Conservation (phyloP, 1,284 basidiomycete species). For the Trametes polyzona region DNA sequence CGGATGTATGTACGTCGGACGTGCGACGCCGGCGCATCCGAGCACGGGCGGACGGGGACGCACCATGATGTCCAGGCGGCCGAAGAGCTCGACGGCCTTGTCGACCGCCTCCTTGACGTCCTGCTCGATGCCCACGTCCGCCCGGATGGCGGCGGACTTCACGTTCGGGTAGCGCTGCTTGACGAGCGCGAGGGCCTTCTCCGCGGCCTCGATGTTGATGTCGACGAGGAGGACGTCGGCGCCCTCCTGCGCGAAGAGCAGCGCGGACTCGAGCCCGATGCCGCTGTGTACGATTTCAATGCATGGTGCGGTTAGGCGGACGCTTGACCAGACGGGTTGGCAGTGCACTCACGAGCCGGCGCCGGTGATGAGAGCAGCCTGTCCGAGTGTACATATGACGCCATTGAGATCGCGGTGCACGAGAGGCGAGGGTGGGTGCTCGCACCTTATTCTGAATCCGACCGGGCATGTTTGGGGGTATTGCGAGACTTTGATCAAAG, state of each 20-base stretch:
- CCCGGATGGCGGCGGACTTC: constrained; percentile 74
- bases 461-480: constrained; percentile 53
- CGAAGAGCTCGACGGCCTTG: constrained; percentile 81
- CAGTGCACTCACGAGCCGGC: constrained; percentile 84
- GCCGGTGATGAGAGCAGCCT: constrained; percentile 84
- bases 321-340: no score
- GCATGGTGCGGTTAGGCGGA: neutral
- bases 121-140: constrained; percentile 88
- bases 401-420: constrained; percentile 9
- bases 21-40: neutral
- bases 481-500: neutral
- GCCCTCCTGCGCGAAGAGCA: constrained; percentile 93
- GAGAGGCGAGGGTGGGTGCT: neutral
- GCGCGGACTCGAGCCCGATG: constrained; percentile 91
- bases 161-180: constrained; percentile 69
- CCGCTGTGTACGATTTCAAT: constrained; percentile 57
- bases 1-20: neutral
- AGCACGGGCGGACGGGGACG: constrained; percentile 28
- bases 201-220: constrained; percentile 80
- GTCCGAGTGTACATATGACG: constrained; percentile 19
- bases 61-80: constrained; percentile 92
- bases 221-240: constrained; percentile 88
- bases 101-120: constrained; percentile 86
- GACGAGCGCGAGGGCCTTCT: constrained; percentile 72
- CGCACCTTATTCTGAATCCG: constrained; percentile 72